phyloP scores from a whole-genome alignment of 2,329 filamentous ascomycete species.

The Neocatenulostroma microsporum region DNA sequence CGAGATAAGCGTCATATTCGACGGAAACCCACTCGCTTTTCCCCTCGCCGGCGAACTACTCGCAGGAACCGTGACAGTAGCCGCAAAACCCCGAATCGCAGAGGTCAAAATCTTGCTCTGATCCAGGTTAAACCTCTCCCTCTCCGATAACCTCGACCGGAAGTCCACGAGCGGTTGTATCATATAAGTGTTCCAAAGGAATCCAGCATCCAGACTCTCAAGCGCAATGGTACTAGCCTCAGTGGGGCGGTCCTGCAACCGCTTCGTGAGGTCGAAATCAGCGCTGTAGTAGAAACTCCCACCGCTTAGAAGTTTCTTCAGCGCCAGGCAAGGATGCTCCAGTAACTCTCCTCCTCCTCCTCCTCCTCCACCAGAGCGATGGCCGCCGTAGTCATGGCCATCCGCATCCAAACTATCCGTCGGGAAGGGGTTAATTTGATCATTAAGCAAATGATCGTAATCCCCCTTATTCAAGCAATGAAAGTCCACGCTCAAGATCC shows the following conservation, averaged over 20 bases:
- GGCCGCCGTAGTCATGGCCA: slow-evolving; percentile 46
- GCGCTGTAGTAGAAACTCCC: slow-evolving; percentile 97
- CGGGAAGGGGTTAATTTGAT: slow-evolving; percentile 50
- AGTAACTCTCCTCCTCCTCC: slow-evolving; percentile 64
- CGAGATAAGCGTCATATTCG: slow-evolving; percentile 81
- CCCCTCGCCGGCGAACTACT: slow-evolving; percentile 62
- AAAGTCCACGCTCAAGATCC: slow-evolving; percentile 81
- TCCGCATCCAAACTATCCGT: slow-evolving; percentile 48
- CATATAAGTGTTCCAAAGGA: slow-evolving; percentile 98
- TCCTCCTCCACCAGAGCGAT: too few species aligned
- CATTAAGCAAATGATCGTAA: slow-evolving; percentile 67
- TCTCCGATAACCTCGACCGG: slow-evolving; percentile 66
- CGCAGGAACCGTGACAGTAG: slow-evolving; percentile 76
- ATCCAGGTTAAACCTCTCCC: slow-evolving; percentile 74
- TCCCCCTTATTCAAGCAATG: slow-evolving; percentile 80
- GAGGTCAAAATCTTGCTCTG: slow-evolving; percentile 81
- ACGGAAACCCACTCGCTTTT: slow-evolving; percentile 63
- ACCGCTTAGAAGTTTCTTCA: slow-evolving; percentile 87
- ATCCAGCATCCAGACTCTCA: slow-evolving; percentile 84
- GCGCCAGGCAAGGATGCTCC: slow-evolving; percentile 81
- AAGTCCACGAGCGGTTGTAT: slow-evolving; percentile 88
- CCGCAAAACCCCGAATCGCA: slow-evolving; percentile 86
- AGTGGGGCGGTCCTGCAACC: slow-evolving; percentile 68
- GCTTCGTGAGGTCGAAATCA: slow-evolving; percentile 94
- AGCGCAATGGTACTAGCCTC: slow-evolving; percentile 67